Conservation (phyloP, 2,329 filamentous ascomycete genomes). For the Fusarium subglutinans region DNA sequence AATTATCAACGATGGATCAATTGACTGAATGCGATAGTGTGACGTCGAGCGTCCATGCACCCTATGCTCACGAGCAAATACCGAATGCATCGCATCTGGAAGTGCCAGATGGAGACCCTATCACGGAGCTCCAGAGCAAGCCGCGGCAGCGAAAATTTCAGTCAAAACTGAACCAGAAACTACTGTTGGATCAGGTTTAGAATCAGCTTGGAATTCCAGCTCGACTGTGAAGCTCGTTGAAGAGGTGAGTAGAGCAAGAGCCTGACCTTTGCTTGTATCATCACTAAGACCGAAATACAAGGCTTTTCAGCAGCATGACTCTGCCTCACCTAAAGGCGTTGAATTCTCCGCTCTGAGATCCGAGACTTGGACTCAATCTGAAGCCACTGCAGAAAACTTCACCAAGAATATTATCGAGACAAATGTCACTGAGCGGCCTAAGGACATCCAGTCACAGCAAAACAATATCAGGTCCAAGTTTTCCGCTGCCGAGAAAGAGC, state of each 20-base stretch:
- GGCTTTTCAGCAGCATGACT: neutral
- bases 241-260: neutral
- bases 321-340: rapidly evolving
- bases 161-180: rapidly evolving
- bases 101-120: neutral
- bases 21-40: neutral
- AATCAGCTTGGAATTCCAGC: conserved; percentile 5
- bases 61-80: neutral
- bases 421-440: neutral
- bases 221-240: conserved; percentile 18
- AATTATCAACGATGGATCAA: no score
- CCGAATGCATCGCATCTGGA: rapidly evolving
- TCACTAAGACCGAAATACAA: neutral
- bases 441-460: neutral
- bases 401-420: neutral
- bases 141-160: rapidly evolving
- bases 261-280: rapidly evolving
- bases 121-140: rapidly evolving
- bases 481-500: neutral
- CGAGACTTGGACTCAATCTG: conserved; percentile 2
- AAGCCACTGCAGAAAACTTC: neutral
- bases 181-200: neutral
- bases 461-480: rapidly evolving
- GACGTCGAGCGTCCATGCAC: neutral
- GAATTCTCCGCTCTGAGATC: neutral